Evolutionary conservation across 257 asterid genomes (phyloP).

Genomic region (Gentiana macrophylla): DNA sequence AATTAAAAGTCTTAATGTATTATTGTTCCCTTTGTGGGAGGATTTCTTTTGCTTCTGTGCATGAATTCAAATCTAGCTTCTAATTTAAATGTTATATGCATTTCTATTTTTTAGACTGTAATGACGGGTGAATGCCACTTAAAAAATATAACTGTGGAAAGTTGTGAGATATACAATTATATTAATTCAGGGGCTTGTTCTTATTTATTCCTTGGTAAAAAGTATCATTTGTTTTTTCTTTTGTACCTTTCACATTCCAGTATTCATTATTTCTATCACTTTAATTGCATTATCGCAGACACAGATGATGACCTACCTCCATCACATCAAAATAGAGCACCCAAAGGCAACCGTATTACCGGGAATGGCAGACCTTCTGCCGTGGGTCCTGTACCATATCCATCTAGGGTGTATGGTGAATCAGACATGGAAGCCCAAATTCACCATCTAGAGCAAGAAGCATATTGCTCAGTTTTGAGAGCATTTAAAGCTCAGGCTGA

Average conservation of each 20-base stretch:
- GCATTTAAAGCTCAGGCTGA: slow-evolving; percentile 92
- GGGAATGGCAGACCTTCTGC: slow-evolving; percentile 77
- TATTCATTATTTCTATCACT: not conserved
- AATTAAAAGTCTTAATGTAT: no score
- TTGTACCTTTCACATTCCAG: not conserved
- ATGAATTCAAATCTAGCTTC: no score
- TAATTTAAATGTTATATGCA: no score
- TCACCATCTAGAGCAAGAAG: slow-evolving; percentile 93
- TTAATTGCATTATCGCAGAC: slow-evolving; percentile 31
- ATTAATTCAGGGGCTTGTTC: not conserved
- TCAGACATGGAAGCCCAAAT: slow-evolving; percentile 76
- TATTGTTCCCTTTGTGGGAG: no score
- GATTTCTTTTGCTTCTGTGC: no score
- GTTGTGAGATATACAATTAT: no score
- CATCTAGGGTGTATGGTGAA: slow-evolving; percentile 47
- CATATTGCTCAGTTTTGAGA: slow-evolving; percentile 70
- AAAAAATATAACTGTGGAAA: no score
- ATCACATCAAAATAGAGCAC: slow-evolving; percentile 78
- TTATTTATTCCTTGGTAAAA: no score
- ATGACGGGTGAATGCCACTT: no score
- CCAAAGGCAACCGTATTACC: slow-evolving; percentile 75
- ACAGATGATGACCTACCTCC: slow-evolving; percentile 97
- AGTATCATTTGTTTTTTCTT: not conserved
- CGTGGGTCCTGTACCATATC: slow-evolving; percentile 50
- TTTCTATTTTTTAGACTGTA: no score